Percentiles rank a stretch among this genome's conserved stretches.
Conservation (phyloP, 768 basidiomycete species). For the Fibroporia radiculosa region DNA sequence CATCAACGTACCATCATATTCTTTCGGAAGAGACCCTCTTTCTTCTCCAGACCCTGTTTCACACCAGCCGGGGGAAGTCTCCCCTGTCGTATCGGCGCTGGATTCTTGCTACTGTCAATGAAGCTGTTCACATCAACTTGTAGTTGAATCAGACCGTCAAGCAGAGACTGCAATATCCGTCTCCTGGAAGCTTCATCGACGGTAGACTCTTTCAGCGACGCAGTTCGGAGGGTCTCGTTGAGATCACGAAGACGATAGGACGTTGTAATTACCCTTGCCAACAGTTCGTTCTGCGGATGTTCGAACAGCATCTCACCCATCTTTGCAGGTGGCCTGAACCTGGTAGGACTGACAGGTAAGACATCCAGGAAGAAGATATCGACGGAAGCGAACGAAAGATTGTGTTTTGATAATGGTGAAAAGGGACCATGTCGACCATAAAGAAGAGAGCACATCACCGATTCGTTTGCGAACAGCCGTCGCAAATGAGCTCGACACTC, state of each 20-base stretch:
- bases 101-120: slow-evolving; percentile 95
- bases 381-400: slow-evolving; percentile 64
- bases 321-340: slow-evolving; percentile 89
- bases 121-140: slow-evolving; percentile 96
- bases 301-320: slow-evolving; percentile 93
- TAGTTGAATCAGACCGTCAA: slow-evolving; percentile 81
- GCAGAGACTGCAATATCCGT: slow-evolving; percentile 55
- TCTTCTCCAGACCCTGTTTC: slow-evolving; percentile 97
- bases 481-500: slow-evolving; percentile 94
- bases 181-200: slow-evolving; percentile 44
- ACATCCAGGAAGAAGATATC: slow-evolving; percentile 99
- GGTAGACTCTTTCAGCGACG: slow-evolving; percentile 48
- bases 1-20: slow-evolving; percentile 96
- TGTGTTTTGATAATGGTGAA: slow-evolving; percentile 49
- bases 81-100: slow-evolving; percentile 74
- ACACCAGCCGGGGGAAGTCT: slow-evolving; percentile 89
- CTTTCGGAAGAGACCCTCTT: slow-evolving; percentile 95
- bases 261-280: slow-evolving; percentile 73
- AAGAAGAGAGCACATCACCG: slow-evolving; percentile 74
- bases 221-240: slow-evolving; percentile 55
- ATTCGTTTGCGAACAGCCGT: slow-evolving; percentile 77
- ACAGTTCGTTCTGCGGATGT: slow-evolving; percentile 89
- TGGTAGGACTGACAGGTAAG: slow-evolving; percentile 85
- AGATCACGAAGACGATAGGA: slow-evolving; percentile 75
- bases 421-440: slow-evolving; percentile 92